Conservation (phyloP, 2,329 filamentous ascomycete genomes). For the Daldinia sp. region DNA sequence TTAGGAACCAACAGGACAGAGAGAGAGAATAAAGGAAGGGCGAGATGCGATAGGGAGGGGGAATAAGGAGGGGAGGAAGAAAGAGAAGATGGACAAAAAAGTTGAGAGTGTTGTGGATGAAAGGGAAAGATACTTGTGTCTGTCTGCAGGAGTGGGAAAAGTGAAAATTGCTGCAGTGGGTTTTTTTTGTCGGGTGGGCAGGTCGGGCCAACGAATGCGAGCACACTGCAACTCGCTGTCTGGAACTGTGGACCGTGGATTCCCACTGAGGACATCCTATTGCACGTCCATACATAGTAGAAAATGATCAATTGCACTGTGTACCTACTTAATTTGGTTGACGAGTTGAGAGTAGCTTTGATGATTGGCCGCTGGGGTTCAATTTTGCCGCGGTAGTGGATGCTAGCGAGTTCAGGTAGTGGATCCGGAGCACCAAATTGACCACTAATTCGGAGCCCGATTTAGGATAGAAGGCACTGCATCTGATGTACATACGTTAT, state of each 20-base stretch:
- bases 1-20: conserved; percentile 52
- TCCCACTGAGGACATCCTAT: conserved; percentile 9
- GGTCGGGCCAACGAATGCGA: conserved; percentile 23
- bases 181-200: conserved; percentile 25
- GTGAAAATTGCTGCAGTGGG: conserved; percentile 38
- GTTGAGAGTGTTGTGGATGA: conserved; percentile 35
- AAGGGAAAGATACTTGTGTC: conserved; percentile 37
- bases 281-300: conserved; percentile 15
- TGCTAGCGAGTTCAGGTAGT: conserved; percentile 28
- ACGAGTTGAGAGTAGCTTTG: conserved; percentile 2
- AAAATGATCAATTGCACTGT: conserved; percentile 19
- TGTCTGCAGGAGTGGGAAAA: conserved; percentile 31
- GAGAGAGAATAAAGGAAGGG: conserved; percentile 53
- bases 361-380: conserved; percentile 33
- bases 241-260: conserved; percentile 18
- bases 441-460: conserved; percentile 18
- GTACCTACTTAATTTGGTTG: conserved; percentile 24
- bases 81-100: conserved; percentile 50
- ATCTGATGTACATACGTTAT: conserved; percentile 8
- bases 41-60: conserved; percentile 48
- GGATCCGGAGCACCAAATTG: conserved; percentile 30
- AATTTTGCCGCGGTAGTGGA: conserved; percentile 41
- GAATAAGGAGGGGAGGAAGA: conserved; percentile 49
- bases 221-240: background rate
- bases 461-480: conserved; percentile 23